Base-by-base conservation (phyloP, 257 asterid genomes). In the Leonotis leonurus region DNA sequence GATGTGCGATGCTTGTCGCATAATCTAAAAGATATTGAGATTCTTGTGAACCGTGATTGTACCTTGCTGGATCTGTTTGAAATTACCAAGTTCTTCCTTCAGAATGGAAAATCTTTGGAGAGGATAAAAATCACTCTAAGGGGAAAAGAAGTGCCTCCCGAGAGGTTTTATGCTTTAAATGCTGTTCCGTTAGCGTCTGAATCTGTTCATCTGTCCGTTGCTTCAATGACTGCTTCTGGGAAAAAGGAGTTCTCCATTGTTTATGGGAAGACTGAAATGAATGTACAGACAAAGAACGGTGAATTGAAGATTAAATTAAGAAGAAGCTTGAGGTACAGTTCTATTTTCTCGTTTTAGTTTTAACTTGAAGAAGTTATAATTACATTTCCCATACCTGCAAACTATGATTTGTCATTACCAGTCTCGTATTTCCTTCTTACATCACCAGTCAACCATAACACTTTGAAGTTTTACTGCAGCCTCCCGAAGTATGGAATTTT, bases 41-140 rank as follows among this genome's bases (percentile, higher is more conserved):
- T 71, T 46, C 37, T 29, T 9, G 44, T 16, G 16, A 29, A 6
- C 59, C 16, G 7, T 9, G 33, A 33, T n/a, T n/a, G n/a, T n/a
- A n/a, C n/a, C 13, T 11, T 7, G 22, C 4, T 6, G 13, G 0
- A 13, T 14, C 12, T 4, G 1, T 4, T 51, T 32, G 64, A 59
- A 27, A 35, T 65, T 33, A 30, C 65, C 33, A 51, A 53, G 55
- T 65, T 72, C 56, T 51, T 72, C 44, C 77, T 71, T 10, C 53
- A 30, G 18, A 39, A 65, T 32, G 64, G 64, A 0, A 49, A 58
- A 65, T 29, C 56, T 13, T 51, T 57, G 35, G 51, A 46, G 65
- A 56, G 52, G 8, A 63, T 62, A 14, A 29, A 36, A 16, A 57
- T 65, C 27, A 2, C 3, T 14, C 72, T 10, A 39, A 35, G 40